phyloP scores from a whole-genome alignment of 1,139 yeast species.

The Hemisphaericaspora xylofermentans region DNA sequence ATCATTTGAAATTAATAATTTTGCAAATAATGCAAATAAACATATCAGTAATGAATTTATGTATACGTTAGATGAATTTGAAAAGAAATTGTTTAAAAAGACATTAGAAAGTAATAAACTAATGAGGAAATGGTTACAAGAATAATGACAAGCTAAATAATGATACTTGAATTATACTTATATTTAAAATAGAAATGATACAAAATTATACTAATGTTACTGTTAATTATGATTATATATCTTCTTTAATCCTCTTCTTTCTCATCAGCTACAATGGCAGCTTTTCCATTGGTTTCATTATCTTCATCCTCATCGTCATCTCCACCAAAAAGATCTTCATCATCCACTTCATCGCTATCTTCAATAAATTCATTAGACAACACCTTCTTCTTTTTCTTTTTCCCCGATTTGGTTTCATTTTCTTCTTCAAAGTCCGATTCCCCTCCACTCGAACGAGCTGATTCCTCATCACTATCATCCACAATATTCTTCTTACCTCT shows the following conservation, averaged over 20 bases:
- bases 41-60: constrained; percentile 51
- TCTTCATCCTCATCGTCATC: constrained; percentile 9
- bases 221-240: background rate
- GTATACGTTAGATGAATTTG: constrained; percentile 73
- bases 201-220: constrained; percentile 2
- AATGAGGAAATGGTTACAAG: constrained; percentile 58
- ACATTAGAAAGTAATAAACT: constrained; percentile 64
- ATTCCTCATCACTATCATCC: constrained; percentile 33
- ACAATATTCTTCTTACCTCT: constrained; percentile 11
- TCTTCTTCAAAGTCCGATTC: constrained; percentile 20
- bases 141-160: too few relatives aligned
- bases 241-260: background rate
- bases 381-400: constrained; percentile 29
- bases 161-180: background rate
- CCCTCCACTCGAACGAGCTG: constrained; percentile 16
- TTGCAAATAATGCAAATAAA: constrained; percentile 56
- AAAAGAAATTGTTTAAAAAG: constrained; percentile 55
- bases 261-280: too few relatives aligned
- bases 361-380: constrained; percentile 50
- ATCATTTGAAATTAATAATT: constrained; percentile 68
- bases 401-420: constrained; percentile 16
- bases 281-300: constrained; percentile 2
- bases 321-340: constrained; percentile 22
- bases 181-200: constrained; percentile 5
- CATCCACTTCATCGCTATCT: constrained; percentile 56